Evolutionary conservation across 1,284 basidiomycete genomes (phyloP).

Genomic region (Lentinula novae-zelandiae): DNA sequence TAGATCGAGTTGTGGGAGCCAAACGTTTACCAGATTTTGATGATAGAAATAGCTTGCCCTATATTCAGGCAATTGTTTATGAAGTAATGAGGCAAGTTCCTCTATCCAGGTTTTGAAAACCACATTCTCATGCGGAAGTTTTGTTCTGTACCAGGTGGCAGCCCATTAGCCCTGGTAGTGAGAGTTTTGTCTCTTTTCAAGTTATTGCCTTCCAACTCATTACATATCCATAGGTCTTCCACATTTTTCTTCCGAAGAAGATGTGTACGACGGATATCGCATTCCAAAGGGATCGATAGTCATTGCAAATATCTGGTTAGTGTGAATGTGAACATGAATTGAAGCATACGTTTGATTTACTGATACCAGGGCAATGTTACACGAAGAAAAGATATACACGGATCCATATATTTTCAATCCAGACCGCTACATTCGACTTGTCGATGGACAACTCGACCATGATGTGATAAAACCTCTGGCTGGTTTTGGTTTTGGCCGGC

Average conservation of each 20-base stretch:
- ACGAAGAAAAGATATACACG: conserved; percentile 11
- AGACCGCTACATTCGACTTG: conserved; percentile 4
- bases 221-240: neutral
- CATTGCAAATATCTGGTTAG: conserved; percentile 14
- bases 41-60: conserved; percentile 9
- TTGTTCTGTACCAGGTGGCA: conserved; percentile 2
- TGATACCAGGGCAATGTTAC: conserved; percentile 16
- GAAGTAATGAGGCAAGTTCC: neutral
- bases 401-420: conserved; percentile 10
- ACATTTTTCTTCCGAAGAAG: conserved; percentile 11
- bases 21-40: neutral
- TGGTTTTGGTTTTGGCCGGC: conserved; percentile 11
- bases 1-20: conserved; percentile 8
- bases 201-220: neutral
- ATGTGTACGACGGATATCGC: conserved; percentile 15
- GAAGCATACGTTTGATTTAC: neutral
- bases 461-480: neutral
- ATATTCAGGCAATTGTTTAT: conserved; percentile 1
- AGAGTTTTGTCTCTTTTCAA: neutral
- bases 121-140: neutral
- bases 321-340: neutral
- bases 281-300: conserved; percentile 14
- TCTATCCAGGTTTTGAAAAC: neutral
- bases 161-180: conserved; percentile 6
- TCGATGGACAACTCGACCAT: neutral